phyloP scores from a whole-genome alignment of 2,329 filamentous ascomycete genomes.

The Cryphonectria naterciae region DNA sequence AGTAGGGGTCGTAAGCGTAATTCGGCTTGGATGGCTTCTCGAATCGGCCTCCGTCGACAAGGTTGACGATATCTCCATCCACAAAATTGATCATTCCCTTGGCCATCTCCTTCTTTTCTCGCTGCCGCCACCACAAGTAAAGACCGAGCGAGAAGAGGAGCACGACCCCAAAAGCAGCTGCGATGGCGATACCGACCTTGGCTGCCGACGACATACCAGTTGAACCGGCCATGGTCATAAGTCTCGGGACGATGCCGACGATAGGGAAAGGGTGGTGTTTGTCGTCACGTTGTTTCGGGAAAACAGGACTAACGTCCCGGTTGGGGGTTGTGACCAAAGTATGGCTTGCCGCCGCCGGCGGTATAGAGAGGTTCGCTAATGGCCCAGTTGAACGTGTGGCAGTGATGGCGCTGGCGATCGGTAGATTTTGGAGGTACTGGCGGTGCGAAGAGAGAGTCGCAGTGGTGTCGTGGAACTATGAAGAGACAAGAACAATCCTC shows the following conservation, averaged over 20 bases:
- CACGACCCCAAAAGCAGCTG: slow-evolving; percentile 21
- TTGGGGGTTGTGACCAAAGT: background rate
- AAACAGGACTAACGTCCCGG: background rate
- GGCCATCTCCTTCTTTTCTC: slow-evolving; percentile 25
- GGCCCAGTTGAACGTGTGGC: background rate
- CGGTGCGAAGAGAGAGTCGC: background rate
- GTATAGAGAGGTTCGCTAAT: background rate
- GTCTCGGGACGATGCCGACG: background rate
- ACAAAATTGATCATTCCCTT: slow-evolving; percentile 29
- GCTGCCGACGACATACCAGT: slow-evolving; percentile 18
- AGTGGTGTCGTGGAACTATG: background rate
- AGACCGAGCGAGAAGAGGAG: slow-evolving; percentile 21
- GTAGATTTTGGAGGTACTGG: background rate
- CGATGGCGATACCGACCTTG: slow-evolving; percentile 25
- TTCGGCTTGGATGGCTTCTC: slow-evolving; percentile 26
- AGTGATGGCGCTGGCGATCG: background rate
- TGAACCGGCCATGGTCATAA: background rate
- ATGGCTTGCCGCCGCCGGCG: background rate
- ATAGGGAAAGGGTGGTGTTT: background rate
- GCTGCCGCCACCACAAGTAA: slow-evolving; percentile 26
- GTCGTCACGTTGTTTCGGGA: background rate
- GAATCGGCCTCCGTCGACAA: slow-evolving; percentile 27
- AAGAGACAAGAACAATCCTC: background rate
- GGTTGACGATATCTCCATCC: slow-evolving; percentile 27
- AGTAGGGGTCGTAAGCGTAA: slow-evolving; percentile 28